Evolutionary conservation across 257 asterid species (phyloP).

Genomic region (Fraxinus excelsior): DNA sequence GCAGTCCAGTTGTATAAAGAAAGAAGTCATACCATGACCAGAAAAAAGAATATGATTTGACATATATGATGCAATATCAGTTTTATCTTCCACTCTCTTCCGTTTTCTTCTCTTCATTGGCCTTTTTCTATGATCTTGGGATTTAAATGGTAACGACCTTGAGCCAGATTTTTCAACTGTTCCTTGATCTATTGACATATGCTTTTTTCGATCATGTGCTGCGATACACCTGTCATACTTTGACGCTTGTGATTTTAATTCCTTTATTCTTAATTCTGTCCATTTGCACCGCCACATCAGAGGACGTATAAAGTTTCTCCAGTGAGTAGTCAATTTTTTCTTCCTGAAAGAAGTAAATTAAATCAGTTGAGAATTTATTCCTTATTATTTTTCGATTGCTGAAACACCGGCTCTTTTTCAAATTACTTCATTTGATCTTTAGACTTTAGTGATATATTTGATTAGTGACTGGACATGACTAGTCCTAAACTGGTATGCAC

Average conservation of each 20-base stretch:
- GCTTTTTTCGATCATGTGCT: constrained; percentile 46
- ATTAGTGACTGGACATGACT: no score
- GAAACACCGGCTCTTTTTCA: not conserved
- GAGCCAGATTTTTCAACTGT: constrained; percentile 57
- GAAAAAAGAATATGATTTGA: constrained; percentile 74
- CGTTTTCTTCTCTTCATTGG: constrained; percentile 72
- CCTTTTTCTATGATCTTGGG: constrained; percentile 41
- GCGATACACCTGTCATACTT: constrained; percentile 50
- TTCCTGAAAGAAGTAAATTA: constrained; percentile 51
- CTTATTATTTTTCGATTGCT: not conserved
- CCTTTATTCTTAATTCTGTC: constrained; percentile 76
- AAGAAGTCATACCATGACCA: constrained; percentile 51
- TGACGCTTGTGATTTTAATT: constrained; percentile 60
- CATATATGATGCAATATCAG: constrained; percentile 58
- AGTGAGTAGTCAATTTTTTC: constrained; percentile 74
- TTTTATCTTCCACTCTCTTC: constrained; percentile 61
- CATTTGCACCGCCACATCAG: constrained; percentile 96
- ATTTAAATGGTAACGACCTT: constrained; percentile 48
- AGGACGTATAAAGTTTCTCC: constrained; percentile 84
- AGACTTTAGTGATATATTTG: not conserved
- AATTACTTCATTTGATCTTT: not conserved
- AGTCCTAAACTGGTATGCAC: no score
- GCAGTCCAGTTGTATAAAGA: not conserved
- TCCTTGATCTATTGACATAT: constrained; percentile 39
- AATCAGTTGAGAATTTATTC: constrained; percentile 13